Conservation (phyloP, 2,329 filamentous ascomycete genomes). For the Epichloe glyceriae region DNA sequence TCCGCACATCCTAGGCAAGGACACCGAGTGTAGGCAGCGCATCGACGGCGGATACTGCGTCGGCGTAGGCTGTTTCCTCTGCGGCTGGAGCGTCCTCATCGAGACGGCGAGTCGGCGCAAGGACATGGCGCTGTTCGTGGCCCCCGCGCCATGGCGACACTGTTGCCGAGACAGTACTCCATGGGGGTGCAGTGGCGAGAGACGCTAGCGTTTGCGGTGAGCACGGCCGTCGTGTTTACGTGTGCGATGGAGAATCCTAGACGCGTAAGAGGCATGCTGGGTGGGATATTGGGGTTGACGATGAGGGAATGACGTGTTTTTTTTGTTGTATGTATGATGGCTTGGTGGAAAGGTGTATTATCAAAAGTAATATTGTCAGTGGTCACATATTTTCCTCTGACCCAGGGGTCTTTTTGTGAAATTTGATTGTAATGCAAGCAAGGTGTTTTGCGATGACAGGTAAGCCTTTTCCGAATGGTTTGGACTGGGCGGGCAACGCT, state of each 20-base stretch:
- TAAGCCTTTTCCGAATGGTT: too few relatives aligned
- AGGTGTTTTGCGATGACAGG: too few relatives aligned
- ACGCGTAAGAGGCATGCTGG: constrained; percentile 56
- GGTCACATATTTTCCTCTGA: too few relatives aligned
- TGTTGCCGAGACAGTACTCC: constrained; percentile 58
- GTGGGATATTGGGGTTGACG: constrained; percentile 42
- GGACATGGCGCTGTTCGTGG: constrained; percentile 70
- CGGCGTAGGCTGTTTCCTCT: constrained; percentile 56
- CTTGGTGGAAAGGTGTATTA: background rate
- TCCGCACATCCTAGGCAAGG: constrained; percentile 49
- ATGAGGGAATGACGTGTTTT: constrained; percentile 14
- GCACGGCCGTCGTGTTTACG: constrained; percentile 58
- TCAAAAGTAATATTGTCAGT: too few relatives aligned
- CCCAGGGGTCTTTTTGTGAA: too few relatives aligned
- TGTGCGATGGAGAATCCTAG: constrained; percentile 48
- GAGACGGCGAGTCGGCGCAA: constrained; percentile 54
- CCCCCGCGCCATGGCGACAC: constrained; percentile 64
- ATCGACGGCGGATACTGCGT: constrained; percentile 57
- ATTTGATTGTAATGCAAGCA: too few relatives aligned
- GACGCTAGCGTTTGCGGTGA: constrained; percentile 50
- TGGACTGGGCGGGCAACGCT: too few relatives aligned
- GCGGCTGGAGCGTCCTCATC: constrained; percentile 70
- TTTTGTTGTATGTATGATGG: too few relatives aligned
- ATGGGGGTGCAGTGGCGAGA: constrained; percentile 53
- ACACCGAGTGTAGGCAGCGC: constrained; percentile 31